These are phyloP conservation scores for Potentilla sterilis DNA, from an alignment of 306 rosid species.

Conservation along the genomic window DNA sequence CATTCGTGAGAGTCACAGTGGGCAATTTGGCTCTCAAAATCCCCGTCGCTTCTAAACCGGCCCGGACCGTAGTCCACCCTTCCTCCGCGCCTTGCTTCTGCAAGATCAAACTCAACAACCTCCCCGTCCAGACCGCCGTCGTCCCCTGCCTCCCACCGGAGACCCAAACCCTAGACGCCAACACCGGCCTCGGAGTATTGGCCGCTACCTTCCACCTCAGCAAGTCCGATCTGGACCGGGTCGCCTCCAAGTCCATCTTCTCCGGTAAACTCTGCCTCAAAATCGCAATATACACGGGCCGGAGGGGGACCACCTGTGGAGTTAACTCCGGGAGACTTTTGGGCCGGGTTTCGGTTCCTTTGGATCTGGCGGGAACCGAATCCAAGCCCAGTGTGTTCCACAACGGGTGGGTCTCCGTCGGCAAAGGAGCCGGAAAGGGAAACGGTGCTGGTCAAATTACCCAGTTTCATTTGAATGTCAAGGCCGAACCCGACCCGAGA, in stretches of 20 bases:
- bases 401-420: conserved; percentile 64
- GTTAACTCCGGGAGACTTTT: conserved; percentile 40
- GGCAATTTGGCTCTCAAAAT: conserved; percentile 69
- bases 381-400: conserved; percentile 46
- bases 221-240: conserved; percentile 51
- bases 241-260: conserved; percentile 43
- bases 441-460: conserved; percentile 24
- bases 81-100: conserved; percentile 77
- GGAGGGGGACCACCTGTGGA: conserved; percentile 35
- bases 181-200: conserved; percentile 21
- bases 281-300: conserved; percentile 49
- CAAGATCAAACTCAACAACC: conserved; percentile 57
- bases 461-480: conserved; percentile 50
- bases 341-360: conserved; percentile 50
- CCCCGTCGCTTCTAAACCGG: conserved; percentile 71
- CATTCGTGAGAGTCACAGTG: conserved; percentile 61
- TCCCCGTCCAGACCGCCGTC: conserved; percentile 54
- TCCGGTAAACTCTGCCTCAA: conserved; percentile 39
- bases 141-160: conserved; percentile 58
- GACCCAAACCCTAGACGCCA: conserved; percentile 36
- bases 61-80: conserved; percentile 69
- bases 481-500: conserved; percentile 73
- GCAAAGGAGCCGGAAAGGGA: conserved; percentile 16
- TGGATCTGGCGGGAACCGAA: conserved; percentile 41
- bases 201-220: conserved; percentile 71